Evolutionary conservation across 805 yeast genomes (phyloP).

Genomic region (Starmerella riodocensis): DNA sequence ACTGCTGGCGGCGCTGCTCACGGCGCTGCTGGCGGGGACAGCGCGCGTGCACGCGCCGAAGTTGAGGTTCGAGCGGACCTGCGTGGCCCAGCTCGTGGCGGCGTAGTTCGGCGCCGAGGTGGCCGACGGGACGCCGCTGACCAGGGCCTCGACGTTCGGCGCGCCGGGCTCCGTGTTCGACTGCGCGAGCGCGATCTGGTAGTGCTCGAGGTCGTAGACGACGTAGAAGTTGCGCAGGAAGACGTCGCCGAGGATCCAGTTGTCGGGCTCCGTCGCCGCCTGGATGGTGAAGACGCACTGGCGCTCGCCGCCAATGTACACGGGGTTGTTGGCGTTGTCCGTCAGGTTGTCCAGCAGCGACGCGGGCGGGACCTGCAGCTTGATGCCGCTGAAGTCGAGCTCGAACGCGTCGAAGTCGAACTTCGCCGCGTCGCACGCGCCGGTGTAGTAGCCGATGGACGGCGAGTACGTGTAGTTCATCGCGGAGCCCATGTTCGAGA

Average conservation of each 20-base stretch:
- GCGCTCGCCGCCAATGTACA: constrained; percentile 9
- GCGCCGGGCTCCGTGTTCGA: constrained; percentile 25
- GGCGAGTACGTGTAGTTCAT: constrained; percentile 27
- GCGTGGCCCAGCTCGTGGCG: not conserved
- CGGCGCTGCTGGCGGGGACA: not conserved
- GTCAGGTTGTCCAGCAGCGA: constrained; percentile 7
- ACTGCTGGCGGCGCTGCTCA: not conserved
- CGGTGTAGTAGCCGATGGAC: constrained; percentile 27
- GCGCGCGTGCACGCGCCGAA: not conserved
- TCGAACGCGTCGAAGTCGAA: constrained; percentile 24
- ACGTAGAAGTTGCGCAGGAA: constrained; percentile 52
- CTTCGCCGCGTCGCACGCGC: constrained; percentile 26
- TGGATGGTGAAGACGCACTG: constrained; percentile 18
- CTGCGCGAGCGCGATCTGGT: constrained; percentile 45
- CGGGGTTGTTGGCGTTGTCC: constrained; percentile 10
- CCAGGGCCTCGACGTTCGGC: constrained; percentile 19
- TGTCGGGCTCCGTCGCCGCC: constrained; percentile 22
- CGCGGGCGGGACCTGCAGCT: constrained; percentile 34
- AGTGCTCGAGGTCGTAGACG: constrained; percentile 51
- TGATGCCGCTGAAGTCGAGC: constrained; percentile 40
- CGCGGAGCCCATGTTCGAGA: constrained; percentile 22
- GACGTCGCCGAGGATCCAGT: constrained; percentile 48
- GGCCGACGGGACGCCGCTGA: constrained; percentile 12
- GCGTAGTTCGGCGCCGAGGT: constrained; percentile 12
- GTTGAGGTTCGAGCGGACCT: not conserved